Percentiles rank a stretch among this genome's conserved stretches.
Conservation (phyloP, 2,329 filamentous ascomycete species). For the Botrytis hyacinthi region DNA sequence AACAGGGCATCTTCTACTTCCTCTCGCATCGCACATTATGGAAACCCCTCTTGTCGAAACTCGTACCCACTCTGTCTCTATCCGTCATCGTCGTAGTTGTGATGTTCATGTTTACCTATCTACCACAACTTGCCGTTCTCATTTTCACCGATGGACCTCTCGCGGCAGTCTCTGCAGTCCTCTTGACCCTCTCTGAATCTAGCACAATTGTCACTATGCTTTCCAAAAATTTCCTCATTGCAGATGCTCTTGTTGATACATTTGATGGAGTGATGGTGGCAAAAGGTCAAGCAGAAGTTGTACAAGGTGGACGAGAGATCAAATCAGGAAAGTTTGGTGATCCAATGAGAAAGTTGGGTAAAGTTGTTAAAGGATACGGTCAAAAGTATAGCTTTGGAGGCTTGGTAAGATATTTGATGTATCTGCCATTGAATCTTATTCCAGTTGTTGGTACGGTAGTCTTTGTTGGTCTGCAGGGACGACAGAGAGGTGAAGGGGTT, state of each 20-base stretch:
- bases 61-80: constrained; percentile 63
- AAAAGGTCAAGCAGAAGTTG: constrained; percentile 55
- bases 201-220: constrained; percentile 56
- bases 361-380: constrained; percentile 57
- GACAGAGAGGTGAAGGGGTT: constrained; percentile 40
- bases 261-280: constrained; percentile 73
- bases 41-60: constrained; percentile 55
- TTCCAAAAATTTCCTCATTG: constrained; percentile 70
- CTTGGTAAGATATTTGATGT: constrained; percentile 65
- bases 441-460: constrained; percentile 80
- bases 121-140: constrained; percentile 79
- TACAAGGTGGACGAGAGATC: constrained; percentile 72
- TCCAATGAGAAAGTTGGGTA: constrained; percentile 55
- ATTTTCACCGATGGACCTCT: constrained; percentile 82
- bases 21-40: constrained; percentile 54
- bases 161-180: constrained; percentile 68
- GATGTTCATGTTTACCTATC: constrained; percentile 88
- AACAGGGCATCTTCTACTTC: constrained; percentile 59
- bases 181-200: constrained; percentile 65
- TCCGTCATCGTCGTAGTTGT: constrained; percentile 68
- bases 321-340: constrained; percentile 53
- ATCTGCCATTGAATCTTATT: constrained; percentile 89
- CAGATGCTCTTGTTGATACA: constrained; percentile 80
- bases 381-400: constrained; percentile 57
- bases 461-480: constrained; percentile 76